Evolutionary conservation across 1,284 basidiomycete species (phyloP).

Genomic region (Takashimella tepidaria): DNA sequence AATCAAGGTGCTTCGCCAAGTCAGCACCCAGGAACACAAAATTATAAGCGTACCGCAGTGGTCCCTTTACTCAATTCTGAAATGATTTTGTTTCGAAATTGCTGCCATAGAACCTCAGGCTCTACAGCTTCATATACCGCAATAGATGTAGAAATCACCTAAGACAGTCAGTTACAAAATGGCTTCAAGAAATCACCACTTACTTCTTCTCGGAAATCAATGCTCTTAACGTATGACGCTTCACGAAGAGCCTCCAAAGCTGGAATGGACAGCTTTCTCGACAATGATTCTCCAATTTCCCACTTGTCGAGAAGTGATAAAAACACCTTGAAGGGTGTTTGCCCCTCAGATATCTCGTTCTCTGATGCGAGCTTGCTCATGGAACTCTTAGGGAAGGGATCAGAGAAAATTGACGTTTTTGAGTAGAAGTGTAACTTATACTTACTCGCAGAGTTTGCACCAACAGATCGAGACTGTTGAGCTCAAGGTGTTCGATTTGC

Average conservation of each 20-base stretch:
- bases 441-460: constrained; percentile 61
- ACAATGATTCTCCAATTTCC: constrained; percentile 83
- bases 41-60: too few species aligned
- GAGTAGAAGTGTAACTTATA: constrained; percentile 15
- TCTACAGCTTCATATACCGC: constrained; percentile 92
- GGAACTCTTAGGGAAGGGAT: constrained; percentile 61
- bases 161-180: too few species aligned
- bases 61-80: too few species aligned
- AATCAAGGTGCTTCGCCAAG: constrained; percentile 35
- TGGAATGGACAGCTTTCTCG: constrained; percentile 71
- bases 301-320: constrained; percentile 93
- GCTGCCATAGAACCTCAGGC: constrained; percentile 79
- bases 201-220: constrained; percentile 9
- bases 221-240: not conserved
- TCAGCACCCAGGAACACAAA: too few species aligned
- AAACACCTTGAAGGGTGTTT: constrained; percentile 86
- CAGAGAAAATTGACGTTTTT: not conserved
- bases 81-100: constrained; percentile 52
- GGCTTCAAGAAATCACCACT: too few species aligned
- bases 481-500: constrained; percentile 66
- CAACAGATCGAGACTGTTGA: constrained; percentile 65
- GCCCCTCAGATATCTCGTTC: constrained; percentile 65
- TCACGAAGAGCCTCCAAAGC: constrained; percentile 43
- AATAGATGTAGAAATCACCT: constrained; percentile 78
- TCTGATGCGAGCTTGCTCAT: constrained; percentile 59